Evolutionary conservation across 176 grass and related monocot genomes (phyloP).

Genomic region (Phragmites australis): DNA sequence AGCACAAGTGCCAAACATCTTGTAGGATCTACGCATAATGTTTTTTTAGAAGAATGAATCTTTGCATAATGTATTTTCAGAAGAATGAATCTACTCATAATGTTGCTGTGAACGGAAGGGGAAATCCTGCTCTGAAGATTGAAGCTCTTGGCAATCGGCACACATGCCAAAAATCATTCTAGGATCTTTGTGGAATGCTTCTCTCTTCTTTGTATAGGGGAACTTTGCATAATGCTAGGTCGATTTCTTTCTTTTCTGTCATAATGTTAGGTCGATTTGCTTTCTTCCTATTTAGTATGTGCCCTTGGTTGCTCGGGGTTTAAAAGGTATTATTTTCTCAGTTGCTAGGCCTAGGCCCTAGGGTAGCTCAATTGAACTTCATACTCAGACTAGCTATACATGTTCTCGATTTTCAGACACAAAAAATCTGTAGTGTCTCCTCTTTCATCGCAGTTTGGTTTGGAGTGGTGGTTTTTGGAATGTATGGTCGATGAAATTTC

Average conservation of each 20-base stretch:
- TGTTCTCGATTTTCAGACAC: slow-evolving; percentile 8
- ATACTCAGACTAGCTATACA: slow-evolving; percentile 30
- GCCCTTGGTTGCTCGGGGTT: background rate
- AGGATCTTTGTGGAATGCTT: slow-evolving; percentile 24
- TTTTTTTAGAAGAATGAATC: too few relatives aligned
- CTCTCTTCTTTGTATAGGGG: background rate
- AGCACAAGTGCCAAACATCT: too few relatives aligned
- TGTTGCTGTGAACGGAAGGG: too few relatives aligned
- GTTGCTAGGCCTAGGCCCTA: slow-evolving; percentile 19
- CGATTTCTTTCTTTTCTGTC: slow-evolving; percentile 6
- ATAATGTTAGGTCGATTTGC: slow-evolving; percentile 28
- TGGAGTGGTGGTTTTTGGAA: background rate
- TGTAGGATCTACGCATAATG: too few relatives aligned
- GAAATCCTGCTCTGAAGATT: too few relatives aligned
- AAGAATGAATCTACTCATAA: too few relatives aligned
- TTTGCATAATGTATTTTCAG: too few relatives aligned
- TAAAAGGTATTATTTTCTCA: background rate
- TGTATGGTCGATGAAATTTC: background rate
- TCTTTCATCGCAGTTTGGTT: background rate
- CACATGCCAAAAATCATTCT: slow-evolving; percentile 48
- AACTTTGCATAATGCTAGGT: slow-evolving; percentile 26
- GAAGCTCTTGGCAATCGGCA: background rate
- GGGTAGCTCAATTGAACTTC: slow-evolving; percentile 26
- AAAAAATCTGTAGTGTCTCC: background rate
- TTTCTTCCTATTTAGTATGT: slow-evolving; percentile 1